These are phyloP conservation scores for Rhizopus stolonifer DNA, from an alignment of 371 early-diverging fungal genomes.

Conservation along the genomic window DNA sequence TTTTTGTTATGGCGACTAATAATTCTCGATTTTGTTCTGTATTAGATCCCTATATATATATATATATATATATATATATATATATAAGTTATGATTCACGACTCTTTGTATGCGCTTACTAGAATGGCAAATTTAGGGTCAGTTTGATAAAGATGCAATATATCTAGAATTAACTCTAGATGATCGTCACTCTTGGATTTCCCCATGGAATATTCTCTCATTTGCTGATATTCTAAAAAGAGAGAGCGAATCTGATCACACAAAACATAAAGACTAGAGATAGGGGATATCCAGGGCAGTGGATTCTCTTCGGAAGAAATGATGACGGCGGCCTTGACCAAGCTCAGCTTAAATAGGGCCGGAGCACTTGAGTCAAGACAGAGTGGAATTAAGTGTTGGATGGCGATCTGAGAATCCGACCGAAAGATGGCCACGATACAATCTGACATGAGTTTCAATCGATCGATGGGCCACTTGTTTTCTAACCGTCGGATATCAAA, in stretches of 20 bases:
- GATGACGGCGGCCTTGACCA: slow-evolving; percentile 66
- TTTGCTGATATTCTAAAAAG: slow-evolving; percentile 51
- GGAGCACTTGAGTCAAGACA: slow-evolving; percentile 58
- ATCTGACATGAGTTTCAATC: slow-evolving; percentile 59
- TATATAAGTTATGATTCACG: too few relatives aligned
- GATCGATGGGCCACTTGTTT: too few relatives aligned
- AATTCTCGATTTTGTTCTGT: slow-evolving; percentile 56
- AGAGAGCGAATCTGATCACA: slow-evolving; percentile 60
- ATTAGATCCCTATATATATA: slow-evolving; percentile 10
- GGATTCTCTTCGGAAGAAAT: slow-evolving; percentile 65
- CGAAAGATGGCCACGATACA: slow-evolving; percentile 71
- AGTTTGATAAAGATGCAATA: slow-evolving; percentile 66
- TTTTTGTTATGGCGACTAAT: slow-evolving; percentile 59
- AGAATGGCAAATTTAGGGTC: slow-evolving; percentile 65
- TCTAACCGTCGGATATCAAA: slow-evolving; percentile 53
- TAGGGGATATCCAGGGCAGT: slow-evolving; percentile 64
- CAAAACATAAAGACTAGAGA: slow-evolving; percentile 59
- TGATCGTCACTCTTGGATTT: too few relatives aligned
- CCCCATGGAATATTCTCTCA: too few relatives aligned
- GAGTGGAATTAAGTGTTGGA: slow-evolving; percentile 58
- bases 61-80: too few relatives aligned
- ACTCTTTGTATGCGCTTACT: too few relatives aligned
- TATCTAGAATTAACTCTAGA: slow-evolving; percentile 63
- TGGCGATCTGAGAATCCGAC: slow-evolving; percentile 56
- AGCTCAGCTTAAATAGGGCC: slow-evolving; percentile 60